phyloP scores from a whole-genome alignment of 495 filamentous ascomycete genomes.

The Penicillium macrosclerotiorum region DNA sequence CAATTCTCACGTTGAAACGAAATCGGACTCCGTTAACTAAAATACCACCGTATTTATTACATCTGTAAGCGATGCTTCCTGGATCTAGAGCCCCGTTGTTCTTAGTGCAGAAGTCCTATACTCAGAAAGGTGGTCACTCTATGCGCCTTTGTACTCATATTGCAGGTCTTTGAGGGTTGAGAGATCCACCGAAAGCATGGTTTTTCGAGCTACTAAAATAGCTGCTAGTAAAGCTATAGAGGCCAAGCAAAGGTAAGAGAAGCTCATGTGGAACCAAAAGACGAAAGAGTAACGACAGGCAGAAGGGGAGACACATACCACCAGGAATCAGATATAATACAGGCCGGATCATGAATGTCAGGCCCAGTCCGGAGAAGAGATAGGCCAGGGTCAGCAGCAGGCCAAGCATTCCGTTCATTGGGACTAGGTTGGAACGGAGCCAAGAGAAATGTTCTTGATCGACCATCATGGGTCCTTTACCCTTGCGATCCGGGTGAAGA shows the following conservation, averaged over 20 bases:
- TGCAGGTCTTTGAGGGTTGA: conserved; percentile 44
- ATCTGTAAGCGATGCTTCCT: no score
- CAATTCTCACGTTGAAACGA: no score
- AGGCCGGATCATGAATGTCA: conserved; percentile 15
- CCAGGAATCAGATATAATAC: conserved; percentile 35
- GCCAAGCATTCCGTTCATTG: conserved; percentile 26
- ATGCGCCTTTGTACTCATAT: conserved; percentile 54
- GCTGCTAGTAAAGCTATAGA: conserved; percentile 36
- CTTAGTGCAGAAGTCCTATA: no score
- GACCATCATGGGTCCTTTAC: conserved; percentile 25
- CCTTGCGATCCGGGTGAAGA: conserved; percentile 30
- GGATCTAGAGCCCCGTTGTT: no score
- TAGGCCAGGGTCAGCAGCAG: conserved; percentile 25
- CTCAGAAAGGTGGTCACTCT: conserved; percentile 1
- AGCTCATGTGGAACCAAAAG: not conserved
- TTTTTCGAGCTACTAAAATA: conserved; percentile 32
- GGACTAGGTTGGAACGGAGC: conserved; percentile 19
- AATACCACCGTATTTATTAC: no score
- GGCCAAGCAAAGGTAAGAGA: not conserved
- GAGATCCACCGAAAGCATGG: conserved; percentile 48
- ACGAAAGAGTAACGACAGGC: not conserved
- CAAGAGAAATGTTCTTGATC: conserved; percentile 13
- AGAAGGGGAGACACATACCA: conserved; percentile 24
- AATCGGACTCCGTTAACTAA: no score
- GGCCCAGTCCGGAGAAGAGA: conserved; percentile 11